phyloP scores from a whole-genome alignment of 768 basidiomycete genomes.

The Rhizopogon rudus region DNA sequence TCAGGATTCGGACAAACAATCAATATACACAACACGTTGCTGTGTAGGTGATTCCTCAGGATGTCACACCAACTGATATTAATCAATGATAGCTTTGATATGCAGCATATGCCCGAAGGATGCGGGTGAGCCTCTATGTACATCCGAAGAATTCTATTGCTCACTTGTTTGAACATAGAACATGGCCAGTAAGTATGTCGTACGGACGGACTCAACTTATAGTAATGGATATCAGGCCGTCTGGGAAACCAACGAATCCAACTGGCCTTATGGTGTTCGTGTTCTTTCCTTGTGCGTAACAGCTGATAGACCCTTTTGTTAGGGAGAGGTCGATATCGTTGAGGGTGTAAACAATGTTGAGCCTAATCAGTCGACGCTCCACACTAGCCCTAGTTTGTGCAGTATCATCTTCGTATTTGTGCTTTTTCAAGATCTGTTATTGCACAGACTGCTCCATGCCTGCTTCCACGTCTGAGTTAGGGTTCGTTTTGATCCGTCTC shows the following conservation, averaged over 20 bases:
- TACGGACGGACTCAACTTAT: not conserved
- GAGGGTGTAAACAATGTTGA: slow-evolving; percentile 47
- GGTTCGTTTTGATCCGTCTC: slow-evolving; percentile 11
- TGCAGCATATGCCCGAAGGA: slow-evolving; percentile 33
- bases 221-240: slow-evolving; percentile 14
- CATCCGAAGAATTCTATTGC: not conserved
- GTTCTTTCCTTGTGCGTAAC: not conserved
- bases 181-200: slow-evolving; percentile 29
- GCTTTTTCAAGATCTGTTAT: not conserved
- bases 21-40: slow-evolving; percentile 30
- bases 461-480: slow-evolving; percentile 15
- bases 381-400: slow-evolving; percentile 44
- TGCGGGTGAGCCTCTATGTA: slow-evolving; percentile 22
- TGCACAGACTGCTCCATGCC: slow-evolving; percentile 24
- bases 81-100: slow-evolving; percentile 21
- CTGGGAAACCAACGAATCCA: slow-evolving; percentile 20
- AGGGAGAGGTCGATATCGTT: slow-evolving; percentile 28
- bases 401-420: not conserved
- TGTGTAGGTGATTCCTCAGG: slow-evolving; percentile 17
- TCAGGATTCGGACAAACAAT: slow-evolving; percentile 27
- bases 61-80: not conserved
- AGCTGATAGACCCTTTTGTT: not conserved
- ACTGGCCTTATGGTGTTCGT: slow-evolving; percentile 23
- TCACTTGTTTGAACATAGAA: slow-evolving; percentile 16
- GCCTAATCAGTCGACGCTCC: slow-evolving; percentile 50